These are phyloP conservation scores for Talaromyces wortmannii DNA, from an alignment of 495 filamentous ascomycete genomes.

Conservation along the genomic window DNA sequence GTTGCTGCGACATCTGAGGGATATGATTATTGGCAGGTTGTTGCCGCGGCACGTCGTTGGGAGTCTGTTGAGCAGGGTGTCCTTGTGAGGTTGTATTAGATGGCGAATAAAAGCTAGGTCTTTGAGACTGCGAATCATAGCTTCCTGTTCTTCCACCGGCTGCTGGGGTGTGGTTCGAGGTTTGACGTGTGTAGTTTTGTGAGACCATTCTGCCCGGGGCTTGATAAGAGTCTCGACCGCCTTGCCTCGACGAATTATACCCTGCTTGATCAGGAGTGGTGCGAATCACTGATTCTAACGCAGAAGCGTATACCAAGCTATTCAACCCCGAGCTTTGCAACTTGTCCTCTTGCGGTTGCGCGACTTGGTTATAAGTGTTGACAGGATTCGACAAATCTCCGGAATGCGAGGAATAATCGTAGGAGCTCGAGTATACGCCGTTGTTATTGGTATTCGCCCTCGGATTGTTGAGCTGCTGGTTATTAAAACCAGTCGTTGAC, in stretches of 20 bases:
- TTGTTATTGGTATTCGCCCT: neutral
- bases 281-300: neutral
- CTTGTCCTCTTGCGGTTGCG: neutral
- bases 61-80: neutral
- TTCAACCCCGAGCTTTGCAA: neutral
- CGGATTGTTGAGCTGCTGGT: neutral
- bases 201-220: neutral
- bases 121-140: neutral
- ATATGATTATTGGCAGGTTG: neutral
- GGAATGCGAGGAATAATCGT: neutral
- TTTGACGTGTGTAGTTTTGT: neutral
- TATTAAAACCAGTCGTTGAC: neutral
- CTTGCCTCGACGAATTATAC: neutral
- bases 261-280: neutral
- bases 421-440: neutral
- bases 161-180: neutral
- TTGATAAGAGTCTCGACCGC: neutral
- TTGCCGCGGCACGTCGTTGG: neutral
- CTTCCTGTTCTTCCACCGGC: neutral
- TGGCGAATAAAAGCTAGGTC: neutral
- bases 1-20: neutral
- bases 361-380: neutral
- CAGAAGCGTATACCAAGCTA: constrained; percentile 2
- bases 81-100: neutral
- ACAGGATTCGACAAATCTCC: neutral